Percentiles rank a stretch among this genome's conserved stretches.
These are phyloP conservation scores for Lactarius indigo DNA, from an alignment of 768 basidiomycete species.

Conservation along the genomic window DNA sequence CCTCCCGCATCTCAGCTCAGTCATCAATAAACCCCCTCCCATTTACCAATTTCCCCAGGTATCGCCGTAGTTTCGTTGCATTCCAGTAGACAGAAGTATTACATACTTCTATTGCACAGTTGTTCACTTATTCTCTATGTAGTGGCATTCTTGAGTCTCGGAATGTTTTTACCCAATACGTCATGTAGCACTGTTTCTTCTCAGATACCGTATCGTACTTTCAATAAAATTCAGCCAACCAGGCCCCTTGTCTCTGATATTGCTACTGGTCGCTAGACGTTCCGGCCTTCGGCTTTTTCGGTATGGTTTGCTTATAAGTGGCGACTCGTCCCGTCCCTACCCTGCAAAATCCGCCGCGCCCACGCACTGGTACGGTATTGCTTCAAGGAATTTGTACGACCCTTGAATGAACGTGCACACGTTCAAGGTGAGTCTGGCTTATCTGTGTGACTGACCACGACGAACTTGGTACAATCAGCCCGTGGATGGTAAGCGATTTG, in stretches of 20 bases:
- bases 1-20: background rate
- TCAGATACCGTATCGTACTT: background rate
- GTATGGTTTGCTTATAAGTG: too few species aligned
- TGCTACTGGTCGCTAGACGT: too few species aligned
- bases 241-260: background rate
- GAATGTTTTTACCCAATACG: background rate
- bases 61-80: background rate
- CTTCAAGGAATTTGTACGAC: too few species aligned
- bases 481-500: too few species aligned
- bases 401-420: too few species aligned
- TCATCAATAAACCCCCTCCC: background rate
- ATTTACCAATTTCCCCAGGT: background rate
- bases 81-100: background rate
- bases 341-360: too few species aligned
- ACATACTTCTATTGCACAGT: background rate
- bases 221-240: background rate
- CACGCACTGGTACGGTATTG: too few species aligned
- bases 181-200: background rate
- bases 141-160: background rate
- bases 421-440: too few species aligned
- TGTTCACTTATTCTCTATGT: background rate
- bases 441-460: too few species aligned
- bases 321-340: too few species aligned
- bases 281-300: too few species aligned
- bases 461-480: too few species aligned